These are phyloP conservation scores for Camelina hispida DNA, from an alignment of 345 rosid genomes.

Conservation along the genomic window DNA sequence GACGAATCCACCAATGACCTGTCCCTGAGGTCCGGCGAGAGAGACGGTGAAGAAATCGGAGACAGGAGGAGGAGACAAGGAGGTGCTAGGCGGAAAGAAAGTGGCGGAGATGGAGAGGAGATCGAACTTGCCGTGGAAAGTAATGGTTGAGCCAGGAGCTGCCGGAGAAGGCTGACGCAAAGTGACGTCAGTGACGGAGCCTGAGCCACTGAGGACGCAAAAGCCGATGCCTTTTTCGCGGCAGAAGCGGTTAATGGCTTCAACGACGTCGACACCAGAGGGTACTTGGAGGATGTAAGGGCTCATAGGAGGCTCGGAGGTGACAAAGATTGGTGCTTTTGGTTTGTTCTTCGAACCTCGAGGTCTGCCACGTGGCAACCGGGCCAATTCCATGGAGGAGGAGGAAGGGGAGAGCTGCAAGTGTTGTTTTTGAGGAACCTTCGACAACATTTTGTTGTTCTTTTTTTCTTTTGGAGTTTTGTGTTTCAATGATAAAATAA, in stretches of 20 bases:
- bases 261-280: constrained; percentile 73
- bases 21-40: constrained; percentile 92
- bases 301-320: constrained; percentile 73
- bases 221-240: constrained; percentile 64
- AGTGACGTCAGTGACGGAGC: constrained; percentile 78
- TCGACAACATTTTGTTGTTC: constrained; percentile 58
- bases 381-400: constrained; percentile 62
- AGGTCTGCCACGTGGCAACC: constrained; percentile 88
- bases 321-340: constrained; percentile 64
- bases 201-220: constrained; percentile 81
- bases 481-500: constrained; percentile 1
- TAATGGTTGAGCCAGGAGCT: constrained; percentile 72
- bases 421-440: constrained; percentile 51
- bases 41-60: constrained; percentile 70
- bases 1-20: constrained; percentile 88
- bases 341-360: constrained; percentile 94
- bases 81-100: constrained; percentile 52
- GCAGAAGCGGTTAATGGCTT: constrained; percentile 68
- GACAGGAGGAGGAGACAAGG: constrained; percentile 49
- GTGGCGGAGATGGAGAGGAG: constrained; percentile 88
- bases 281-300: constrained; percentile 90
- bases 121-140: constrained; percentile 92
- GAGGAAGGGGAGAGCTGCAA: constrained; percentile 54
- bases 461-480: neutral
- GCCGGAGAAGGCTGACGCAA: constrained; percentile 82